These are phyloP conservation scores for Colletotrichum coccodes DNA, from an alignment of 2,329 filamentous ascomycete species.

Conservation along the genomic window DNA sequence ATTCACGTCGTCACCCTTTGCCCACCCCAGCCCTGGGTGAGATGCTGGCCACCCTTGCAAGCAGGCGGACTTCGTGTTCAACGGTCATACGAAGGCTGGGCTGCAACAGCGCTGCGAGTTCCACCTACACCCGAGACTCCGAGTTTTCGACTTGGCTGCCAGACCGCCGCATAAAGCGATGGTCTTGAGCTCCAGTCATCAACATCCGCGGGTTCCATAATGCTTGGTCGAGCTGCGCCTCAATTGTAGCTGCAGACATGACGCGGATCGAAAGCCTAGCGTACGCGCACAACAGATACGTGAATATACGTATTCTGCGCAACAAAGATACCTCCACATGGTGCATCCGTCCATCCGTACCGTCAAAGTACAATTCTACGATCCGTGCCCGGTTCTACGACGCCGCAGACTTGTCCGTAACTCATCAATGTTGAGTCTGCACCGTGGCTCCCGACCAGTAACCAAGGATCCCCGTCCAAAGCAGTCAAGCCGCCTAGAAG, in stretches of 20 bases:
- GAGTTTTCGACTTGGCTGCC: conserved; percentile 18
- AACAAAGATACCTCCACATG: not conserved
- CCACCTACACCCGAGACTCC: conserved; percentile 27
- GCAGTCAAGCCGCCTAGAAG: not conserved
- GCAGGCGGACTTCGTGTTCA: conserved; percentile 26
- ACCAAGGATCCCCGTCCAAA: not conserved
- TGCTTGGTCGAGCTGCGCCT: conserved; percentile 23
- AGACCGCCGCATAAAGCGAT: conserved; percentile 14
- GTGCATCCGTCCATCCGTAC: not conserved
- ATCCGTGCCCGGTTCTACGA: conserved; percentile 11
- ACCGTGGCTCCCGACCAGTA: not conserved
- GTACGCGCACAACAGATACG: conserved; percentile 8
- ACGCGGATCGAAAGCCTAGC: conserved; percentile 22
- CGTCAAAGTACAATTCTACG: not conserved
- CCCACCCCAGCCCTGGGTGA: not conserved
- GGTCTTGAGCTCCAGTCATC: conserved; percentile 8
- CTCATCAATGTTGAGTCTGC: not conserved
- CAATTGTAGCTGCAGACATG: conserved; percentile 20
- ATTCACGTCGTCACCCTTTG: not conserved
- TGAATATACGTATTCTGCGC: not conserved
- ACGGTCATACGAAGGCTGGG: conserved; percentile 31
- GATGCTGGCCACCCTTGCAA: conserved; percentile 16
- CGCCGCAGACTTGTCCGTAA: not conserved
- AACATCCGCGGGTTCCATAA: conserved; percentile 24
- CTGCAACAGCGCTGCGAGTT: conserved; percentile 11